A percentile compares a stretch with the other conserved stretches of the same genome.
Evolutionary conservation across 805 yeast genomes (phyloP).

Genomic region (Hanseniaspora vineae): DNA sequence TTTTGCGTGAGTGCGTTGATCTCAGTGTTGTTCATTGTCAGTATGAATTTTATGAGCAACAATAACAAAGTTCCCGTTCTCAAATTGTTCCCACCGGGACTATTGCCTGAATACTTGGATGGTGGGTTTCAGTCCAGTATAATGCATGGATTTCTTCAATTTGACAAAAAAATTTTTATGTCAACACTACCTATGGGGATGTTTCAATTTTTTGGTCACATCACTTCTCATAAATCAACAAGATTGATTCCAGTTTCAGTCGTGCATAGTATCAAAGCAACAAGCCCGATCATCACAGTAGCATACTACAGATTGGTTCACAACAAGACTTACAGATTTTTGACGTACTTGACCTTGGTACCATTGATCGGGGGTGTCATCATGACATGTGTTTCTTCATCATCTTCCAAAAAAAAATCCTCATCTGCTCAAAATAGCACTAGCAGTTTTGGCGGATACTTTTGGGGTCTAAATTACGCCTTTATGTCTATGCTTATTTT

Average conservation of each 20-base stretch:
- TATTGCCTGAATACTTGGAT: conserved; percentile 20
- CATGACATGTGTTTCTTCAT: conserved; percentile 50
- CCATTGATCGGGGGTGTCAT: conserved; percentile 81
- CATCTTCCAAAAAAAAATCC: conserved; percentile 6
- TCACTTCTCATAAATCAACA: conserved; percentile 86
- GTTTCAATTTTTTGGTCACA: conserved; percentile 87
- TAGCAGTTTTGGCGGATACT: conserved; percentile 6
- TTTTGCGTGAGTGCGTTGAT: conserved; percentile 58
- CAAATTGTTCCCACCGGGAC: conserved; percentile 22
- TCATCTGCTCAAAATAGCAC: neutral
- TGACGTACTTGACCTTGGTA: conserved; percentile 66
- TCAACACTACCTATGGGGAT: conserved; percentile 90
- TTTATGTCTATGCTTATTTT: conserved; percentile 41
- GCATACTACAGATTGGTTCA: conserved; percentile 56
- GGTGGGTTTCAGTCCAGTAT: conserved; percentile 20
- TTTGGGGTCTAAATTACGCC: conserved; percentile 26
- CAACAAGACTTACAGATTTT: conserved; percentile 38
- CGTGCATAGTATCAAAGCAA: conserved; percentile 87
- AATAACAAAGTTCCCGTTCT: conserved; percentile 25
- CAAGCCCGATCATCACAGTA: conserved; percentile 84
- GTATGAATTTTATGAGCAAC: conserved; percentile 32
- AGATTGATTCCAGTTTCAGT: conserved; percentile 84
- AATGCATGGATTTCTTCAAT: conserved; percentile 35
- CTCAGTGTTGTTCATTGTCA: conserved; percentile 34
- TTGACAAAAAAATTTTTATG: conserved; percentile 36